Conservation (phyloP, 495 filamentous ascomycete species). For the Jackrogersella multiformis region DNA sequence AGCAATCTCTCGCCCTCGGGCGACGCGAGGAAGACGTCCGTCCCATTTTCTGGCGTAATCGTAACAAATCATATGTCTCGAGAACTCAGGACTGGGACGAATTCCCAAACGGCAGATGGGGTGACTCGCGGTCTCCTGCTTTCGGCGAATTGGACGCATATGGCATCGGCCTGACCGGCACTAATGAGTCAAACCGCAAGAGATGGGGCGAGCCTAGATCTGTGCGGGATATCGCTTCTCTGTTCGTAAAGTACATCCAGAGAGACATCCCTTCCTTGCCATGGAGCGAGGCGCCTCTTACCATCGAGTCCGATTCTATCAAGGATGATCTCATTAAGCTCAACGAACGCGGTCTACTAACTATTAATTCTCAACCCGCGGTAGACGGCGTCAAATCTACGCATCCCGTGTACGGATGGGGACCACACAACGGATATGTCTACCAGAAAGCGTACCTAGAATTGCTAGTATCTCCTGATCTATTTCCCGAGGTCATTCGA, state of each 20-base stretch:
- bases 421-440: constrained; percentile 92
- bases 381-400: constrained; percentile 92
- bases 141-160: constrained; percentile 98
- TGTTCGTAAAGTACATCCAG: constrained; percentile 85
- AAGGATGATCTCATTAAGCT: constrained; percentile 78
- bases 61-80: constrained; percentile 92
- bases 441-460: constrained; percentile 99
- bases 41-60: constrained; percentile 98
- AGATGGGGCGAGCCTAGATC: constrained; percentile 89
- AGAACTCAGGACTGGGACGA: constrained; percentile 99
- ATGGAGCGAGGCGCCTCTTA: constrained; percentile 92
- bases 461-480: constrained; percentile 79
- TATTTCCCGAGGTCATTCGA: constrained; percentile 79
- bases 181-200: constrained; percentile 95
- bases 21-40: constrained; percentile 94
- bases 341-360: constrained; percentile 87
- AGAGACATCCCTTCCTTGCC: constrained; percentile 84
- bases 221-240: constrained; percentile 77
- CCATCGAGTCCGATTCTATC: constrained; percentile 80
- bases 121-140: constrained; percentile 94
- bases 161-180: constrained; percentile 93
- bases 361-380: constrained; percentile 97
- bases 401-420: constrained; percentile 91
- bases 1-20: constrained; percentile 88
- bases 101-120: constrained; percentile 99